Percentiles rank a stretch among this genome's conserved stretches.
Evolutionary conservation across 306 rosid species (phyloP).

Genomic region (Vigna radiata): DNA sequence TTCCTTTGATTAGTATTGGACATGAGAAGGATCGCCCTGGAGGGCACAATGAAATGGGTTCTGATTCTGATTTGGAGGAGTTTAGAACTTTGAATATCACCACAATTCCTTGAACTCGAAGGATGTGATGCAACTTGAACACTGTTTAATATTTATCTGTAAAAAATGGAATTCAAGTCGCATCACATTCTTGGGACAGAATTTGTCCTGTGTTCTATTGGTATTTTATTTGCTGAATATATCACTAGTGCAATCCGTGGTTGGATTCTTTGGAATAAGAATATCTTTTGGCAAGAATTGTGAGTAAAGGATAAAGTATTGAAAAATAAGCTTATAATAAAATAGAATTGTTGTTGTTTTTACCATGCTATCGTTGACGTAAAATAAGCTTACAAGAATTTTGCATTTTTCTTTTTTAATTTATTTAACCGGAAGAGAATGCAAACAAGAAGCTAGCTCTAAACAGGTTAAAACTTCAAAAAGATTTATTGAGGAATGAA

Average conservation of each 20-base stretch:
- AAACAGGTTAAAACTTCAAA: not conserved
- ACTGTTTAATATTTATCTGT: not conserved
- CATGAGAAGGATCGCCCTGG: slow-evolving; percentile 52
- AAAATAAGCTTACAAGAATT: not conserved
- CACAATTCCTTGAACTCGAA: slow-evolving; percentile 47
- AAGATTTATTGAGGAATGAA: no score
- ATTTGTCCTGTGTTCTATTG: slow-evolving; percentile 24
- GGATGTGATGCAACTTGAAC: slow-evolving; percentile 32
- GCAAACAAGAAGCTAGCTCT: not conserved
- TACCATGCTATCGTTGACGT: not conserved
- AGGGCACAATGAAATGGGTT: slow-evolving; percentile 49
- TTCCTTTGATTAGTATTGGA: slow-evolving; percentile 59
- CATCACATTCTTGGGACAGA: slow-evolving; percentile 31
- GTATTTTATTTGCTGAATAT: slow-evolving; percentile 26
- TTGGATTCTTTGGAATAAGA: not conserved
- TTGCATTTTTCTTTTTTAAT: not conserved
- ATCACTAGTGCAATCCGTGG: slow-evolving; percentile 15
- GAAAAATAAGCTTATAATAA: not conserved
- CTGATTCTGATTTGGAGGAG: slow-evolving; percentile 69
- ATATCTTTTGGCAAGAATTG: not conserved
- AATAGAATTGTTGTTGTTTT: slow-evolving; percentile 9
- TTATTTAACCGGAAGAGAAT: not conserved
- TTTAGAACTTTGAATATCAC: slow-evolving; percentile 51
- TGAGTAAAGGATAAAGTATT: slow-evolving; percentile 11
- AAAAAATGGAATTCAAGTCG: slow-evolving; percentile 36